These are phyloP conservation scores for Penicillium robsamsonii DNA, from an alignment of 495 filamentous ascomycete genomes.

Conservation along the genomic window DNA sequence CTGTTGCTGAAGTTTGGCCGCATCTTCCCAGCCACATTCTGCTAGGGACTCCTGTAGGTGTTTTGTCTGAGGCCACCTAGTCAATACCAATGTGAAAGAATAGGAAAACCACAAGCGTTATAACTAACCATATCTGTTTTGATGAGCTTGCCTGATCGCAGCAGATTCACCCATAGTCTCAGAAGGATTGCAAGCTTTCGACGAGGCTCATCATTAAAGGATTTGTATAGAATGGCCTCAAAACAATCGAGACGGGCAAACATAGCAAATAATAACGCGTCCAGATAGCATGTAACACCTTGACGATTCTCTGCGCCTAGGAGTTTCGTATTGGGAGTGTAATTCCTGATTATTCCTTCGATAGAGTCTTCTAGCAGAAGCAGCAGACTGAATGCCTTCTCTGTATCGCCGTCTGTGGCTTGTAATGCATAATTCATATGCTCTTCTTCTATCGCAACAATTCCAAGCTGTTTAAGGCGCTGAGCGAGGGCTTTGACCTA, in stretches of 20 bases:
- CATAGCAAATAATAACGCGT: constrained; percentile 94
- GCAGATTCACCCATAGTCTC: constrained; percentile 89
- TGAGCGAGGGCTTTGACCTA: constrained; percentile 40
- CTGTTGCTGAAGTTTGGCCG: constrained; percentile 72
- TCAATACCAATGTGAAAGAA: constrained; percentile 23
- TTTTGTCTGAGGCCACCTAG: constrained; percentile 57
- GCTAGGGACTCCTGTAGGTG: constrained; percentile 78
- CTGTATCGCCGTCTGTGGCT: constrained; percentile 61
- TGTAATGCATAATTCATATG: constrained; percentile 70
- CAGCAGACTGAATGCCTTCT: constrained; percentile 74
- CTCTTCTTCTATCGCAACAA: constrained; percentile 35
- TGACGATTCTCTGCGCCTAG: constrained; percentile 84
- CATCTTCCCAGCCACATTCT: constrained; percentile 91
- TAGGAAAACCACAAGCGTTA: not conserved
- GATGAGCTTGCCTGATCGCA: constrained; percentile 81
- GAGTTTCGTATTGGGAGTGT: constrained; percentile 66
- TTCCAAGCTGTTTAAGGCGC: constrained; percentile 34
- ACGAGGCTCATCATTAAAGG: constrained; percentile 62
- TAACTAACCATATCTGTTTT: constrained; percentile 77
- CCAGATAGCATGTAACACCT: constrained; percentile 86
- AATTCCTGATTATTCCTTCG: constrained; percentile 73
- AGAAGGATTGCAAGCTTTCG: constrained; percentile 70
- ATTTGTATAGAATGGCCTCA: constrained; percentile 81
- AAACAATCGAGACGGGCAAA: constrained; percentile 87
- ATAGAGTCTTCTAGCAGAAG: constrained; percentile 73